phyloP scores from a whole-genome alignment of 768 basidiomycete species.

The Panus rudis region DNA sequence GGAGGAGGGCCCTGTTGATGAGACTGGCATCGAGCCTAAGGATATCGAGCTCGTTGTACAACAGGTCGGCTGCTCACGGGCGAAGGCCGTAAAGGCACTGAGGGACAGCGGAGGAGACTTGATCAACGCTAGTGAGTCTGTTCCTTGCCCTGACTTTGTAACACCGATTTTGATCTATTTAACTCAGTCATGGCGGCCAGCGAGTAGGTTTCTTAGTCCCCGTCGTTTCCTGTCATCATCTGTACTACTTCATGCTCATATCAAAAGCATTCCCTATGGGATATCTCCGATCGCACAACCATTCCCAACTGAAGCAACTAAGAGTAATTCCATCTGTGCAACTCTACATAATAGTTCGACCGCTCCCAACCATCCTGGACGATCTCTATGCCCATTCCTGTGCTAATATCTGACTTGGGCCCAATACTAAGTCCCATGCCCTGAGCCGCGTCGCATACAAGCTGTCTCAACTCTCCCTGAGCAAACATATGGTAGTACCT shows the following conservation, averaged over 20 bases:
- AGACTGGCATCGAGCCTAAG: constrained; percentile 85
- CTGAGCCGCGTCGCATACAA: constrained; percentile 58
- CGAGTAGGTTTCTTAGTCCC: constrained; percentile 47
- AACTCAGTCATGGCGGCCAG: constrained; percentile 91
- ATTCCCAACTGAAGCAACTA: too few species aligned
- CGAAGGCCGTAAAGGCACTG: constrained; percentile 85
- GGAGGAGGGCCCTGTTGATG: constrained; percentile 77
- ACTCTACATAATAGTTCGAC: constrained; percentile 82
- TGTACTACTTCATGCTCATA: constrained; percentile 18
- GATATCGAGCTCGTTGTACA: constrained; percentile 94
- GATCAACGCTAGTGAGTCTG: constrained; percentile 88
- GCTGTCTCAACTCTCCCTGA: constrained; percentile 61
- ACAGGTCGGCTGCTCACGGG: constrained; percentile 84
- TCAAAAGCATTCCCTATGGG: constrained; percentile 9
- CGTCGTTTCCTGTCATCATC: not conserved
- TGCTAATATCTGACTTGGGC: not conserved
- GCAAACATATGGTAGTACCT: constrained; percentile 97
- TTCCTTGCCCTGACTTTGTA: constrained; percentile 7
- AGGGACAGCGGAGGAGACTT: constrained; percentile 91
- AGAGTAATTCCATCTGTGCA: constrained; percentile 47
- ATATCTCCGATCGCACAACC: too few species aligned
- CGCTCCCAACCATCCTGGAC: constrained; percentile 78
- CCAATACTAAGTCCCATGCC: constrained; percentile 52
- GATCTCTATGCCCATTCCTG: constrained; percentile 40
- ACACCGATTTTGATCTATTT: not conserved